A percentile compares a stretch with the other conserved stretches of the same genome.
These are phyloP conservation scores for Sarcodon sp. DNA, from an alignment of 768 basidiomycete species.

Conservation along the genomic window DNA sequence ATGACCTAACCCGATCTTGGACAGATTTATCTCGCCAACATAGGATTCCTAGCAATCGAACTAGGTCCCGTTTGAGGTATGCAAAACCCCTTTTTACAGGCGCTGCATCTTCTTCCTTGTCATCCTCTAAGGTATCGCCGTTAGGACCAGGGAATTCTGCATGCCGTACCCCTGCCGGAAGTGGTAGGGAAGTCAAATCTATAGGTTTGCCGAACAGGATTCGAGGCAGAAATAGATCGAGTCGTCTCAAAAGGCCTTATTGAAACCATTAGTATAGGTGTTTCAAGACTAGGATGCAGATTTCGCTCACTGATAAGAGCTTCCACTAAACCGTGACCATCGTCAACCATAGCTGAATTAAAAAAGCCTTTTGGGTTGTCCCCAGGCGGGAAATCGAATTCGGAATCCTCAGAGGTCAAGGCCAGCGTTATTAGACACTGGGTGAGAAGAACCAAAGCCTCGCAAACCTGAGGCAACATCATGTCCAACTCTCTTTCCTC, in stretches of 20 bases:
- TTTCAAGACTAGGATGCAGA: too few relatives aligned
- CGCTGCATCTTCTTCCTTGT: conserved; percentile 2
- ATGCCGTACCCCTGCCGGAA: background rate
- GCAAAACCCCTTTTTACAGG: conserved; percentile 49
- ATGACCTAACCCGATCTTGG: conserved; percentile 62
- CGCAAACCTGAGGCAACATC: conserved; percentile 66
- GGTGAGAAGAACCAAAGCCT: conserved; percentile 65
- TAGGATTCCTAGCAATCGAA: conserved; percentile 76
- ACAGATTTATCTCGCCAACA: conserved; percentile 48
- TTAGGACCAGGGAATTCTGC: background rate
- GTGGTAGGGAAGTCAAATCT: background rate
- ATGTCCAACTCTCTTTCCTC: conserved; percentile 38
- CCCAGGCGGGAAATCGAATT: background rate
- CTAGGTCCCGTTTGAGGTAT: conserved; percentile 81
- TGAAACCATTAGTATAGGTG: conserved; percentile 5
- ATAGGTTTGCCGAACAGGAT: conserved; percentile 58
- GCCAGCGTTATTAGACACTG: conserved; percentile 63
- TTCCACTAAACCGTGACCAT: background rate
- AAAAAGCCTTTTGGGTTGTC: background rate
- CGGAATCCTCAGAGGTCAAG: conserved; percentile 32
- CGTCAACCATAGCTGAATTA: background rate
- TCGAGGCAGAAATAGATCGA: conserved; percentile 76
- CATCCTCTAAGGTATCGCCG: background rate
- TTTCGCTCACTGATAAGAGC: background rate
- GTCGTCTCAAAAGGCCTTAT: conserved; percentile 39